Base-by-base conservation (phyloP, 768 basidiomycete genomes). In the Pholiota molesta region DNA sequence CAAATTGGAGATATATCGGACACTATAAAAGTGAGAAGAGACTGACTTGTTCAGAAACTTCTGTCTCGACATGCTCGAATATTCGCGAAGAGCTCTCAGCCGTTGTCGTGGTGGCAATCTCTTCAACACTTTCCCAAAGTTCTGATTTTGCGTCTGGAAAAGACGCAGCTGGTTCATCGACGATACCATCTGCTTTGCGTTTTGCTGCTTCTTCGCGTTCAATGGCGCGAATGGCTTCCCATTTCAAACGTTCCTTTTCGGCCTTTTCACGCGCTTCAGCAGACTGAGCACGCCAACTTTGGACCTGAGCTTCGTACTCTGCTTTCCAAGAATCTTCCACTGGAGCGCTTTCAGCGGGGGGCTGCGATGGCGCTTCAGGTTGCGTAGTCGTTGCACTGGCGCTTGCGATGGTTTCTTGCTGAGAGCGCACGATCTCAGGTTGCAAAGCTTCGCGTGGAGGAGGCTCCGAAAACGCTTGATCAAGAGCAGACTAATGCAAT, bases 231-330 rank as follows among this genome's bases (percentile, higher is more conserved):
- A 89, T 77, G 16, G 78, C 77, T 71, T 91, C 91, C 91, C 90
- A 94, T 63, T 81, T 79, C 45, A 81, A 81, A 10, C 92, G 88
- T 72, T 87, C 85, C 63, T 80, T 81, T 77, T 92, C 92, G 9
- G 91, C 89, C 71, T 88, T 92, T 70, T 85, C 79, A 55, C 91
- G 87, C 47, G 87, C 87, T 62, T 84, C 84, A 31, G 91, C 88
- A 40, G 87, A 89, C 67, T 87, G 84, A 23, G 83, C 83, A 42
- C 88, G 87, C 93, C 92, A 95, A 59, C 79, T 75, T 55, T 81
- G 79, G 11, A 91, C 78, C 45, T 91, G 88, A 0, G 83, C 75
- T 55, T 93, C 87, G 70, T 93, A 91, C 68, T 87, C 82, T 16
- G 75, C 74, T 68, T 89, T 87, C 89, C 89, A 91, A 8, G 76